A percentile compares a stretch with the other conserved stretches of the same genome.
Conservation (phyloP, 140 eudicot species). For the Ambrosia hybrid region DNA sequence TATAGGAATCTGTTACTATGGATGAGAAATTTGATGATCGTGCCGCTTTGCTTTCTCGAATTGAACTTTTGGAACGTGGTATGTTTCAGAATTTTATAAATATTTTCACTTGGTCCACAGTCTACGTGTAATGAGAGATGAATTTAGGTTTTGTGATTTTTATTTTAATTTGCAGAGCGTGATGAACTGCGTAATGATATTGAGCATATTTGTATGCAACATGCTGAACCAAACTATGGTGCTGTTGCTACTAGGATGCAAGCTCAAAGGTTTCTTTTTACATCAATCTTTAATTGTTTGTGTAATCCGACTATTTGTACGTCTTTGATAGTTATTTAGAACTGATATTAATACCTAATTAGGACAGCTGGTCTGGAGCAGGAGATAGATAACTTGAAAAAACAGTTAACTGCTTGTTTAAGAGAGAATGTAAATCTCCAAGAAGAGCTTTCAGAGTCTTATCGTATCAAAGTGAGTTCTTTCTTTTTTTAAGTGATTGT, state of each 20-base stretch:
- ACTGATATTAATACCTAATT: conserved; percentile 31
- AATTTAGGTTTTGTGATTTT: neutral
- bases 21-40: conserved; percentile 42
- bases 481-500: neutral
- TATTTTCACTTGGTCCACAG: neutral
- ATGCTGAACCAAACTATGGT: conserved; percentile 81
- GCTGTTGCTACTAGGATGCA: conserved; percentile 77
- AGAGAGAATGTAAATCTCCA: conserved; percentile 73
- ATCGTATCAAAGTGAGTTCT: conserved; percentile 72
- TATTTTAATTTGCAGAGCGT: conserved; percentile 56
- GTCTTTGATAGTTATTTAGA: neutral
- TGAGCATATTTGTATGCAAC: conserved; percentile 92
- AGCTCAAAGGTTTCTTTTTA: conserved; percentile 57
- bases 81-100: conserved; percentile 1
- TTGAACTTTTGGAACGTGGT: conserved; percentile 72
- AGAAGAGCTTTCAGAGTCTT: conserved; percentile 93
- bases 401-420: conserved; percentile 56
- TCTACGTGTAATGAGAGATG: too few relatives aligned
- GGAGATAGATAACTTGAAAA: conserved; percentile 68
- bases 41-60: conserved; percentile 56
- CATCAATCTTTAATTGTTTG: neutral
- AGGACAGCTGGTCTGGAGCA: conserved; percentile 97
- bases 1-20: conserved; percentile 44
- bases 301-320: neutral
- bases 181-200: conserved; percentile 81